phyloP scores from a whole-genome alignment of 169 alveolate genomes.

The Plasmodium fragile region DNA sequence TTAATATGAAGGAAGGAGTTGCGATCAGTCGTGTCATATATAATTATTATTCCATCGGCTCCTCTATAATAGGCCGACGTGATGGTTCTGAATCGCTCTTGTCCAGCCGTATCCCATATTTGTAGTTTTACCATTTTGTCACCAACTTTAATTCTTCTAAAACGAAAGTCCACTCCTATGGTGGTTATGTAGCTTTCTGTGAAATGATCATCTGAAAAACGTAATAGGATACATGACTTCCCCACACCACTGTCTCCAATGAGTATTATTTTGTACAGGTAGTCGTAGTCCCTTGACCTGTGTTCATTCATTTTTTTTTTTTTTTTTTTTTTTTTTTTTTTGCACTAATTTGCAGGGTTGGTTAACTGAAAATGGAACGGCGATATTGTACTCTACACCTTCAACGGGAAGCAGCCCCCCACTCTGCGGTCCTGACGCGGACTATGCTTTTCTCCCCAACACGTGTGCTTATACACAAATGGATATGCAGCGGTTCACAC shows the following conservation, averaged over 20 bases:
- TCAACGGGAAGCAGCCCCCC: too few relatives aligned
- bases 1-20: constrained; percentile 90
- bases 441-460: not conserved
- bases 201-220: constrained; percentile 95
- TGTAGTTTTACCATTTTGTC: constrained; percentile 93
- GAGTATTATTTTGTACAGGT: constrained; percentile 96
- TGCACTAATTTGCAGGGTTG: not conserved
- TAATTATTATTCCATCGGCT: constrained; percentile 96
- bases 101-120: constrained; percentile 99
- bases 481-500: not conserved
- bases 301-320: constrained; percentile 31
- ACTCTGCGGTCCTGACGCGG: not conserved
- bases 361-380: not conserved
- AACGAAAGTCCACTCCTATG: constrained; percentile 92
- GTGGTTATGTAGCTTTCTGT: constrained; percentile 92
- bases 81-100: constrained; percentile 96
- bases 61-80: constrained; percentile 97
- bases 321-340: not conserved
- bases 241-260: constrained; percentile 99
- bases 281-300: constrained; percentile 86
- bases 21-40: constrained; percentile 93
- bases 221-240: constrained; percentile 95
- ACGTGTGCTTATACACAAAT: not conserved
- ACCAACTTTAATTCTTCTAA: constrained; percentile 93
- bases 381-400: too few relatives aligned